A percentile compares a stretch with the other conserved stretches of the same genome.
Evolutionary conservation across 345 rosid species (phyloP).

Genomic region (Aethionema arabicum): DNA sequence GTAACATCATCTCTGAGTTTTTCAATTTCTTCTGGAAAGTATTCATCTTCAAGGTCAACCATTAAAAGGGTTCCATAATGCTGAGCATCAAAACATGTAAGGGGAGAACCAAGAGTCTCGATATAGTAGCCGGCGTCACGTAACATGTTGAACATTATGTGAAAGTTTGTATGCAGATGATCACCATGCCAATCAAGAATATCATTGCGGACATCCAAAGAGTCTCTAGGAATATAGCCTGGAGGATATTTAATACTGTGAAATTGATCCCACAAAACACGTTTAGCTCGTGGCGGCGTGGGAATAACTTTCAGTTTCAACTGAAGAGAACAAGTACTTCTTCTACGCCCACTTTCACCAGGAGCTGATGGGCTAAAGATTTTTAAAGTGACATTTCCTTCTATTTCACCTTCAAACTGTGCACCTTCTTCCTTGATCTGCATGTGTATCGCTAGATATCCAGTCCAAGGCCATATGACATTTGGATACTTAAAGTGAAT

Average conservation of each 20-base stretch:
- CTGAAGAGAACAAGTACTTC: constrained; percentile 73
- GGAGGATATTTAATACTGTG: constrained; percentile 98
- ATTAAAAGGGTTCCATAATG: constrained; percentile 93
- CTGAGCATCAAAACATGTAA: constrained; percentile 90
- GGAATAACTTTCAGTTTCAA: constrained; percentile 83
- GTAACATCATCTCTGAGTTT: constrained; percentile 79
- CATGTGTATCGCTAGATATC: constrained; percentile 93
- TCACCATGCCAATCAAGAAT: constrained; percentile 99
- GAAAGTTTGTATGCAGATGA: constrained; percentile 97
- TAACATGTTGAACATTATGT: constrained; percentile 89
- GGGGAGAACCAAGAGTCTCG: constrained; percentile 96
- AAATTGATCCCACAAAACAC: constrained; percentile 96
- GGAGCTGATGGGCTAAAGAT: constrained; percentile 74
- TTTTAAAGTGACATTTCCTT: constrained; percentile 74
- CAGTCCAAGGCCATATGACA: constrained; percentile 99
- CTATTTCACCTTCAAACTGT: constrained; percentile 75
- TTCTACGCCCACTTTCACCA: constrained; percentile 62
- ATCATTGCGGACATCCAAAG: constrained; percentile 96
- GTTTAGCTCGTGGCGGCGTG: constrained; percentile 82
- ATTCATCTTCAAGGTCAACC: constrained; percentile 97
- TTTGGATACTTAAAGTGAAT: constrained; percentile 81
- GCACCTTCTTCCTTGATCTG: constrained; percentile 98
- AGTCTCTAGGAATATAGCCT: constrained; percentile 97
- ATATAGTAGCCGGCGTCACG: constrained; percentile 90
- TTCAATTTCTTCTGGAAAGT: constrained; percentile 87